Evolutionary conservation across 2,329 filamentous ascomycete species (phyloP), one percentile per base, ranked within the genome.

Genomic region (Botryotinia globosa): DNA sequence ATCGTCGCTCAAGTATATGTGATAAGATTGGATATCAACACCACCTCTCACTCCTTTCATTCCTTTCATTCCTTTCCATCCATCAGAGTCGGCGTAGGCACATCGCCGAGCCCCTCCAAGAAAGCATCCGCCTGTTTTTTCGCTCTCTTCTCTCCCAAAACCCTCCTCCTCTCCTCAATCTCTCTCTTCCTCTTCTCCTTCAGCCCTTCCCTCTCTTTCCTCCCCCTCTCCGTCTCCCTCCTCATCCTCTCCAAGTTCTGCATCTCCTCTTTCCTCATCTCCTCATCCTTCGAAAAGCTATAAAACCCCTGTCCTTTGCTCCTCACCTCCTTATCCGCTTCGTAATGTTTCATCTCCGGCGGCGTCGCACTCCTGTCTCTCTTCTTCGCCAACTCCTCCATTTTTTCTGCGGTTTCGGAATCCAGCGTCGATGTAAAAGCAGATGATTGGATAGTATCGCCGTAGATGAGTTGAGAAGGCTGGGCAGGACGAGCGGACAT

Each of bases 261-360:
- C 93, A 98, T 97, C 85, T 98, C 93, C 66, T 78, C 78, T 78
- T 83, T 82, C 79, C 90, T 82, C 75, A 85, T 85, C 76, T 87
- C 89, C 79, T 91, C 90, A 81, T 97, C 92, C 76, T 87, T 88
- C 73, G 91, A 93, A 80, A 99, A 98, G 72, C 92, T 90, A 84
- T 94, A 98, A 83, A 98, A 99, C 0, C 93, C 96, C 0, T 92
- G 93, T 6, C 96, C 96, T 78, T 96, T 95, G 62, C 89, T 93
- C 74, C 96, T 86, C 66, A 97, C 90, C 85, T 99, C 96, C 74
- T 87, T 87, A 74, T 88, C 88, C 1, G 93, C 93, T 81, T 98
- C 92, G 82, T 98, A 99, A 83, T 98, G 95, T 78, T 87, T 86
- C 77, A 91, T 88, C 12, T 90, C 89, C 9, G 94, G 94, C 70